Conservation (phyloP, 2,329 filamentous ascomycete species). For the Alternaria consortialis region DNA sequence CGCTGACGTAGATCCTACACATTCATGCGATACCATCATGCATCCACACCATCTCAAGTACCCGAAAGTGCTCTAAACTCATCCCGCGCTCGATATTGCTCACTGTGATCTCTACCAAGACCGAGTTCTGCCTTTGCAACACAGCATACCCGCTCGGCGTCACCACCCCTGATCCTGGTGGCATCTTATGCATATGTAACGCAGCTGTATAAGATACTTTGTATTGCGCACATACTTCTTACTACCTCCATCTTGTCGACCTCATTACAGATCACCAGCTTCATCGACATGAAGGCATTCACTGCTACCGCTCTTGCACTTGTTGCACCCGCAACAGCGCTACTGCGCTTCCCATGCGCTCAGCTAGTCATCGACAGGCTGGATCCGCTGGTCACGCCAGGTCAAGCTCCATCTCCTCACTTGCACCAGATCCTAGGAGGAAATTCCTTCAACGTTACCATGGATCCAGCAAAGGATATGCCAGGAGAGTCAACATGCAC, state of each 20-base stretch:
- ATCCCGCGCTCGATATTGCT: not conserved
- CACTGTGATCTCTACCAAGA: constrained; percentile 1
- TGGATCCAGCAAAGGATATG: constrained; percentile 34
- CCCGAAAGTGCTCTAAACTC: not conserved
- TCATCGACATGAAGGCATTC: constrained; percentile 30
- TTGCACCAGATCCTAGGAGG: constrained; percentile 38
- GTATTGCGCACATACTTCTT: not conserved
- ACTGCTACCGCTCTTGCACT: constrained; percentile 20
- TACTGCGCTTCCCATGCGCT: constrained; percentile 37
- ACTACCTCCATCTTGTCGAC: not conserved
- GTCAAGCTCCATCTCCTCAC: constrained; percentile 34
- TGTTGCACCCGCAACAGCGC: constrained; percentile 27
- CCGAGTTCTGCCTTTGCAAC: not conserved
- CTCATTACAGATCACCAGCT: not conserved
- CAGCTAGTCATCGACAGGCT: constrained; percentile 36
- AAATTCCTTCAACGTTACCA: constrained; percentile 38
- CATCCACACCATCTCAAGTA: not conserved
- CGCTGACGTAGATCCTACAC: not conserved
- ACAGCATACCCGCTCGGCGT: constrained; percentile 5
- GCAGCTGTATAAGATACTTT: constrained; percentile 7
- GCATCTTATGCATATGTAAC: not conserved
- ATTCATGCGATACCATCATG: not conserved
- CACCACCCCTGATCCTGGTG: not conserved
- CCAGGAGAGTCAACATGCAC: constrained; percentile 38
- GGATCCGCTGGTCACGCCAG: constrained; percentile 38